Conservation (phyloP, 23 red algal genomes). For the Agarophyton chilense region DNA sequence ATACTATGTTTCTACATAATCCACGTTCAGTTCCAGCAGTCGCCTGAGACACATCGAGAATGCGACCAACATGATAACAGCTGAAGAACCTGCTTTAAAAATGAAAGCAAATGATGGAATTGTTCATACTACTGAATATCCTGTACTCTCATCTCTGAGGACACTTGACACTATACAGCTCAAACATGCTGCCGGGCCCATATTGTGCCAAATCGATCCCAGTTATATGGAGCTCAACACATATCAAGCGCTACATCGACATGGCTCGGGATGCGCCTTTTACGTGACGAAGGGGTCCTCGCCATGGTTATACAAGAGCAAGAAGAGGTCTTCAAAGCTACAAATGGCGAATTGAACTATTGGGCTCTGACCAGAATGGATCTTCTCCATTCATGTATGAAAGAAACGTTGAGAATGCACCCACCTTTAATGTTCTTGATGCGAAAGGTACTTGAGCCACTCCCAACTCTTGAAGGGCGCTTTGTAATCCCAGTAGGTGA, state of each 20-base stretch:
- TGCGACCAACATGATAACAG: no score
- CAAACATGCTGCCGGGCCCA: no score
- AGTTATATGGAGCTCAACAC: constrained; percentile 96
- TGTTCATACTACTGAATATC: no score
- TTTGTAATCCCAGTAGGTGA: constrained; percentile 85
- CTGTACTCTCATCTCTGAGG: no score
- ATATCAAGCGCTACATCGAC: constrained; percentile 91
- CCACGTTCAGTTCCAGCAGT: no score
- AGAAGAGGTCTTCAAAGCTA: constrained; percentile 33
- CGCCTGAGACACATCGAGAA: no score
- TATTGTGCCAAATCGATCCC: no score
- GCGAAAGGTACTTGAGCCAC: constrained; percentile 80
- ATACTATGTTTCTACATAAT: no score
- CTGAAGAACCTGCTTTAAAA: no score
- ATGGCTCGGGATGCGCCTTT: constrained; percentile 87
- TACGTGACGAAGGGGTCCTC: constrained; percentile 65
- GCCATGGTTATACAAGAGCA: constrained; percentile 77
- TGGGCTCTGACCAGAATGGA: constrained; percentile 81
- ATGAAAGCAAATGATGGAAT: no score
- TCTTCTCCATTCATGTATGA: constrained; percentile 88
- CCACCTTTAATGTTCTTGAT: constrained; percentile 99
- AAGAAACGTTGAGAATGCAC: constrained; percentile 98
- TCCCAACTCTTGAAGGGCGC: constrained; percentile 48
- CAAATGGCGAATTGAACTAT: constrained; percentile 68
- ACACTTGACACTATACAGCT: no score